Evolutionary conservation across 83 land plant species (phyloP).

Genomic region (Picea abies): DNA sequence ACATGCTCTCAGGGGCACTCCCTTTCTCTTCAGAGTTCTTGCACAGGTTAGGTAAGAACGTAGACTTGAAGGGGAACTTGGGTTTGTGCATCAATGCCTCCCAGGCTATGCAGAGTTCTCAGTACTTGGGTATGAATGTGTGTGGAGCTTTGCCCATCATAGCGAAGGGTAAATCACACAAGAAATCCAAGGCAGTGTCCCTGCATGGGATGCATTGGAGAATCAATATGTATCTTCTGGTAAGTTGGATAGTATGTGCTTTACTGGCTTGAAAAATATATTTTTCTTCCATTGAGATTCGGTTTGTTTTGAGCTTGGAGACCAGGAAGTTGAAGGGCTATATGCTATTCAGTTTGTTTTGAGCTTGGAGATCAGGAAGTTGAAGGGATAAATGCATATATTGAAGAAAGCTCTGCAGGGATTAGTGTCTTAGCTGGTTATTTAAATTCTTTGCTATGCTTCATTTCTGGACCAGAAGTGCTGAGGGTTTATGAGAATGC

Average conservation of each 20-base stretch:
- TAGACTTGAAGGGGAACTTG: constrained; percentile 65
- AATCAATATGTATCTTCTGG: constrained; percentile 5
- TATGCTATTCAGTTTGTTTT: too few species aligned
- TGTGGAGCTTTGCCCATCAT: neutral
- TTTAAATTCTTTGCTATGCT: neutral
- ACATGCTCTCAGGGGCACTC: constrained; percentile 48
- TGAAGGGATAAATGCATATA: neutral
- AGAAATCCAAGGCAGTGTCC: neutral
- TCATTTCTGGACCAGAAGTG: neutral
- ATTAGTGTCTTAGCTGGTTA: neutral
- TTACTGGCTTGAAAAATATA: neutral
- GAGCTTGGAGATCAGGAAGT: too few species aligned
- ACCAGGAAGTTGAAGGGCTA: too few species aligned
- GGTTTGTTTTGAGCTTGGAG: too few species aligned
- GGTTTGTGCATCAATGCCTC: constrained; percentile 44
- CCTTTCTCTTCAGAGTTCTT: constrained; percentile 55
- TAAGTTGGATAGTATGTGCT: neutral
- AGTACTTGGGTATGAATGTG: neutral
- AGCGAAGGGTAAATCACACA: neutral
- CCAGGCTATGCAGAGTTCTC: neutral
- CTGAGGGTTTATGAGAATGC: neutral
- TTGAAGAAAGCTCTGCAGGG: neutral
- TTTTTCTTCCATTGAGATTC: neutral
- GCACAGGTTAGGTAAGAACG: constrained; percentile 55
- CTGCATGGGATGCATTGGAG: constrained; percentile 5